phyloP scores from a whole-genome alignment of 2,329 filamentous ascomycete genomes.

The Pseudofabraea citricarpa region DNA sequence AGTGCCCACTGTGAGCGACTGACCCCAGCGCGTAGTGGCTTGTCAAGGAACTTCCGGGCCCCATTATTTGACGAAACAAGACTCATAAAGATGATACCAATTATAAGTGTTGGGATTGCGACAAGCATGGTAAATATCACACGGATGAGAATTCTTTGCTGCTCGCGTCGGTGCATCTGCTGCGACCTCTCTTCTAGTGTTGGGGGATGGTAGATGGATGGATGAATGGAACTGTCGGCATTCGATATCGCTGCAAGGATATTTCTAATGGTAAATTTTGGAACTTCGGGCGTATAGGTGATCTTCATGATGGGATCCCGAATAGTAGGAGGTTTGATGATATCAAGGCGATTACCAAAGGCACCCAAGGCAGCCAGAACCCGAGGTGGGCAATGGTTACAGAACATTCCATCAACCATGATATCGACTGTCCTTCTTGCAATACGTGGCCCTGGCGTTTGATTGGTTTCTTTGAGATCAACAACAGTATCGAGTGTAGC shows the following conservation, averaged over 20 bases:
- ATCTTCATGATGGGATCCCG: conserved; percentile 65
- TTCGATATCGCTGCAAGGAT: conserved; percentile 65
- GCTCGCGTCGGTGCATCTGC: conserved; percentile 66
- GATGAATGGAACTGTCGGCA: conserved; percentile 60
- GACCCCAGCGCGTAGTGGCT: conserved; percentile 65
- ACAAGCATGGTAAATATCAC: conserved; percentile 63
- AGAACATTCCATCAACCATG: conserved; percentile 68
- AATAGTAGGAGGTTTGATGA: conserved; percentile 51
- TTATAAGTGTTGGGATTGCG: conserved; percentile 77
- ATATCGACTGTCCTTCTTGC: conserved; percentile 54
- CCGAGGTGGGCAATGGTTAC: conserved; percentile 61
- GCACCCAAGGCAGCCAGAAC: conserved; percentile 49
- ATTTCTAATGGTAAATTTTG: conserved; percentile 67
- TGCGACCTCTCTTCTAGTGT: conserved; percentile 79
- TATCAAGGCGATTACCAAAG: conserved; percentile 41
- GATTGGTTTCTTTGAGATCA: conserved; percentile 4
- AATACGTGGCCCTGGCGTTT: conserved; percentile 30
- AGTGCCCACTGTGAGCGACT: conserved; percentile 74
- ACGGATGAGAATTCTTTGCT: conserved; percentile 63
- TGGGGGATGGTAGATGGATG: conserved; percentile 72
- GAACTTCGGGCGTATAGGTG: conserved; percentile 63
- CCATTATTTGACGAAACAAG: conserved; percentile 58
- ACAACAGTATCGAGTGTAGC: conserved; percentile 46
- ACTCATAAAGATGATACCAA: conserved; percentile 90
- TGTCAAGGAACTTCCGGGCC: conserved; percentile 62